Evolutionary conservation across 108 stramenopile species (phyloP), one percentile per base, ranked within the genome.

Genomic region (Schizochytrium sp.): DNA sequence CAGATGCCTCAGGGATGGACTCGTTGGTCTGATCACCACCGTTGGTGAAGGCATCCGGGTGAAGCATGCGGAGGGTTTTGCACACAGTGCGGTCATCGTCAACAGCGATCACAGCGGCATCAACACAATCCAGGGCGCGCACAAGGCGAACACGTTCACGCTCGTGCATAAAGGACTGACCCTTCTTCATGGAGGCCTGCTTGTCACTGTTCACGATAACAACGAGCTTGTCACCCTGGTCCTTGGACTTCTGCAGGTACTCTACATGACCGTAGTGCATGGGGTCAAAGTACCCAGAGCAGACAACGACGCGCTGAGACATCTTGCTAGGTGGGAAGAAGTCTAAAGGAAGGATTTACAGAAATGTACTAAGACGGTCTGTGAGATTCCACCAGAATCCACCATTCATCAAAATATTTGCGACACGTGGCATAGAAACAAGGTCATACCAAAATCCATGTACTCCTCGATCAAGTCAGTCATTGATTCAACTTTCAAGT

Each of bases 11-110:
- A 5, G 76, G 76, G 53, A 83, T 83, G 28, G 50, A 55, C 50
- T 83, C 76, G 76, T 83, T 83, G 1, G 76, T 83, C 76, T 83
- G 76, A 53, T 83, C 76, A 40, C 76, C 76, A 38, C 76, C 76
- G 3, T 83, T 83, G 4, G 76, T 83, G 40, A 83, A 83, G 3
- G n/a, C 53, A 28, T 83, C 76, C 8, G 76, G 76, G 76, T 83
- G 76, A 7, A 83, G 47, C 15, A 83, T 47, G 5, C 50, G 5
- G 5, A 83, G 76, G 8, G 76, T 83, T 42, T 83, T 83, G 76
- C 76, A 83, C 76, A 83, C 76, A 17, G 76, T 83, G 47, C 76
- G 76, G 47, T 83, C 76, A 1, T 83, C 76, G 53, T 83, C 76
- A 53, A 83, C 76, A 5, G 76, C 5, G 28, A 83, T 83, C 10